Base-by-base conservation (phyloP, 2,329 filamentous ascomycete species). In the Sarocladium brachiariae region DNA sequence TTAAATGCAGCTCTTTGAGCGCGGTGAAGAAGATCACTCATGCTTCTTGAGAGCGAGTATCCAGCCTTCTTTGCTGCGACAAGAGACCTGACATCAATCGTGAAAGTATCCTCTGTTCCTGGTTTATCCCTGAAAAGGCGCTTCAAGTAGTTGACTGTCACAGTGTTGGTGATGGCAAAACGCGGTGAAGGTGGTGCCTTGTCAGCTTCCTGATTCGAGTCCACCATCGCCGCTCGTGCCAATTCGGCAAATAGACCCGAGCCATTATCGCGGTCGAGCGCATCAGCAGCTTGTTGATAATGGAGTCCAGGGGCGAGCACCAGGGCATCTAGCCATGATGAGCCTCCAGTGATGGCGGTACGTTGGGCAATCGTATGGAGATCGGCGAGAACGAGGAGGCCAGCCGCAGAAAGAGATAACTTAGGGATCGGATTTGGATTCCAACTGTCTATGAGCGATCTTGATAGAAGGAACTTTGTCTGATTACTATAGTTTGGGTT, bases 251-350 rank as follows among this genome's bases (percentile, higher is more conserved):
- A 54, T 4, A 65, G 64, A 18, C 68, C 69, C 31, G 66, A 62
- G 50, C 64, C 52, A 18, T 47, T 65, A 51, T 74, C 70, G 2
- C 68, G 63, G 52, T 69, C 69, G 14, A 83, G 63, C 1, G 71
- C 69, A 11, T 77, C 70, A 9, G 78, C 78, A 3, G 73, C 70
- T 56, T 83, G 78, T 56, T 84, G 78, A 55, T 76, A 76, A 62
- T 84, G 81, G 48, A 84, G 59, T 0, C 81, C 81, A 0, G 81
- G 81, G 2, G 76, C 78, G 2, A 84, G 69, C 11, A 83, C 67
- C 10, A 84, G 67, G 7, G 67, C 67, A 59, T 84, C 81, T 1
- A 80, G 65, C 68, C 76, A 77, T 2, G 72, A 74, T 1, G 78
- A 75, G 2, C 76, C 77, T 23, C 80, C 80, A 2, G 71, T 73